Evolutionary conservation across 208 protist species (phyloP), one percentile per base, ranked within the genome.

Genomic region (Borovskyia barvae): DNA sequence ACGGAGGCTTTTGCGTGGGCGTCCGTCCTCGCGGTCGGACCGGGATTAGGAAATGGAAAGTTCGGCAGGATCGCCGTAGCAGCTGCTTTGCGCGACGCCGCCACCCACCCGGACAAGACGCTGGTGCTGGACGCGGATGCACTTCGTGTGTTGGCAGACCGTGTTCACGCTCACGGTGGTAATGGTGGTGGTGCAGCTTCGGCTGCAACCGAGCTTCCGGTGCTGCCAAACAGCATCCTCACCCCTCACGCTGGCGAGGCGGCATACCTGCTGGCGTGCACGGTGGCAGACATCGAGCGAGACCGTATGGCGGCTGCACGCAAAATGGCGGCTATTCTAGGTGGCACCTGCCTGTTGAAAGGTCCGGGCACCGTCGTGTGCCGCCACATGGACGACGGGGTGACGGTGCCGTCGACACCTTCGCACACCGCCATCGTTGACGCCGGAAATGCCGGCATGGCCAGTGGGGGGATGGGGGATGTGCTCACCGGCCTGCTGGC

Each of bases 391-490:
- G 19, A 40, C 39, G n/a, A 29, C 11, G 50, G 40, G 32, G n/a
- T n/a, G 0, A 22, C 22, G 3, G 17, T 63, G 47, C 64, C 47
- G 37, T 56, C 50, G n/a, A 15, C 25, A 14, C 42, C 40, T 42
- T 15, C 39, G 1, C 39, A 32, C 14, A 26, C 33, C 7, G 73
- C 82, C n/a, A 72, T 90, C 6, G 56, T 87, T 6, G 82, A 94
- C 50, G 88, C 80, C 3, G 88, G 88, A 28, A 94, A 92, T 56
- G 73, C 77, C 2, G 88, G 84, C n/a, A 94, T 94, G 88, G 84
- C 77, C 12, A 80, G 69, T 14, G 88, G 88, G 32, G 88, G 88
- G 30, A 87, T 89, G 77, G 88, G 88, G 0, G 88, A 94, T 66
- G 80, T 90, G 7, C 72, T 94, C 12, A 92, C 82, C 1, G 88